phyloP scores from a whole-genome alignment of 495 filamentous ascomycete genomes.

The Talaromyces adpressus region DNA sequence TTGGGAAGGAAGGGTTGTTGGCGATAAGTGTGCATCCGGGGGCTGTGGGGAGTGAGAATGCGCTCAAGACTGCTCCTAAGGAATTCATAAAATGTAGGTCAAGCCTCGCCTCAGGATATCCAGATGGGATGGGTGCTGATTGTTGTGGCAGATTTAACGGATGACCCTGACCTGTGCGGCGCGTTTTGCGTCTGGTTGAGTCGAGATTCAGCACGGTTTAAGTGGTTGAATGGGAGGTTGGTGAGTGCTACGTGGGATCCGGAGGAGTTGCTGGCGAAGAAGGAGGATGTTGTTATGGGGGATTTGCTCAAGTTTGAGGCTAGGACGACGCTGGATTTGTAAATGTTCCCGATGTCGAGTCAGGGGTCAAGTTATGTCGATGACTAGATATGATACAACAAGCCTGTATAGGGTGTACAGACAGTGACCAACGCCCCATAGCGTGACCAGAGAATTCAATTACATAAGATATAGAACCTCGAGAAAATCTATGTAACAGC shows the following conservation, averaged over 20 bases:
- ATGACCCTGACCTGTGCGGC: slow-evolving; percentile 29
- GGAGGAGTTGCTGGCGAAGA: slow-evolving; percentile 35
- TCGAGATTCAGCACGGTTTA: not conserved
- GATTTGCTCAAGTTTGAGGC: slow-evolving; percentile 32
- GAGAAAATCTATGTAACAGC: too few species aligned
- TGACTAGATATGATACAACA: not conserved
- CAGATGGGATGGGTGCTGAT: not conserved
- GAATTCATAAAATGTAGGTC: slow-evolving; percentile 8
- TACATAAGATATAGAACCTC: not conserved
- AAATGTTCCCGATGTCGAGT: not conserved
- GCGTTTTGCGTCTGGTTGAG: slow-evolving; percentile 33
- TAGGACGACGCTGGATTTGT: slow-evolving; percentile 1
- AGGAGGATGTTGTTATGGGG: slow-evolving; percentile 32
- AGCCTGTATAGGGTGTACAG: not conserved
- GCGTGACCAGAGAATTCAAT: not conserved
- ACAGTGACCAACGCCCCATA: not conserved
- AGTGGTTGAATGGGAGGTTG: slow-evolving; percentile 34
- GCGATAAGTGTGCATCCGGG: slow-evolving; percentile 41
- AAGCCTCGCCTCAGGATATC: too few species aligned
- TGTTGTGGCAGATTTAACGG: slow-evolving; percentile 15
- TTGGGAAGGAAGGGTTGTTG: slow-evolving; percentile 31
- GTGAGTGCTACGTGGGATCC: slow-evolving; percentile 39
- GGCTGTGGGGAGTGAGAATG: slow-evolving; percentile 32
- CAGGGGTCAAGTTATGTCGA: too few species aligned
- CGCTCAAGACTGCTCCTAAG: slow-evolving; percentile 14